Base-by-base conservation (phyloP, 768 basidiomycete species). In the Mycena haematopus region DNA sequence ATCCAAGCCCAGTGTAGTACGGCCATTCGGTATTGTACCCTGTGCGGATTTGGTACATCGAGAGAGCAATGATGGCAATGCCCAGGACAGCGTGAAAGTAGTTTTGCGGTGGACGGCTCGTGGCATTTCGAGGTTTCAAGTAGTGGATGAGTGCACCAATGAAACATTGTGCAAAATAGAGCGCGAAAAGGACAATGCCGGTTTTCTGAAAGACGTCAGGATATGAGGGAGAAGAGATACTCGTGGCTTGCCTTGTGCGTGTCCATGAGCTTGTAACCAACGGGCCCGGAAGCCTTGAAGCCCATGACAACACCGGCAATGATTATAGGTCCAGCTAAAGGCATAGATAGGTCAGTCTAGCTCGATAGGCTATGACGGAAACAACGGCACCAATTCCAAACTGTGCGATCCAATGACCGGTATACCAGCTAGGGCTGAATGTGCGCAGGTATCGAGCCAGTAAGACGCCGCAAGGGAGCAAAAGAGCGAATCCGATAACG, bases 81-180 rank as follows among this genome's bases (percentile, higher is more conserved):
- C 87, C 88, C 1, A 87, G 57, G 15, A 84, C 60, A 14, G 84
- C 86, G 67, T 89, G 87, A 27, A 81, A 31, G 69, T 86, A 88
- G 69, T 89, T 87, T 64, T 82, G 86, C 47, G 77, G 71, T 9
- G 82, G 86, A 29, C 82, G 82, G 29, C 74, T 66, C 0, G 64
- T 65, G 7, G 68, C 54, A 38, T 72, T 62, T 21, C 74, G 76
- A 36, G 79, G 78, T 69, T 87, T 86, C 59, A 84, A 66, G 66
- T 74, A 84, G 65, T 87, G 86, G 60, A 86, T 83, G 56, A 83
- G 55, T 3, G 81, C 79, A 6, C 87, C 87, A 15, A 86, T 71
- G 3, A 64, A 63, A 62, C 79, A 76, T 71, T 88, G 88, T 14
- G 79, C 53, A 42, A 82, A 21, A 60, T 86, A 84, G 5, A 88